Evolutionary conservation across 2,329 filamentous ascomycete species (phyloP).

Genomic region (Stenocarpella maydis): DNA sequence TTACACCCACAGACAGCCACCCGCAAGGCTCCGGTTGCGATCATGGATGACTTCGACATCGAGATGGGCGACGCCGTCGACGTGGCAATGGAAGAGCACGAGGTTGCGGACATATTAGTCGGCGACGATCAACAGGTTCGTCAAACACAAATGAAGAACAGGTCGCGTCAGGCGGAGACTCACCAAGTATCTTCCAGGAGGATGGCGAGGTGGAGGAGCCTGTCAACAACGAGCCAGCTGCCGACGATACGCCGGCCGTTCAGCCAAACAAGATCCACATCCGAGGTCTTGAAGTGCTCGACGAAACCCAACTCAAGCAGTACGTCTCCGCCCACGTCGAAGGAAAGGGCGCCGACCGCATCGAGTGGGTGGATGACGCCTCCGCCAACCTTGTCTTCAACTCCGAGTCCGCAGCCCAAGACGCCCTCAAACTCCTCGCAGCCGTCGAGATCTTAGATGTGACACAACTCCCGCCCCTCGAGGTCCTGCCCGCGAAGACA

Average conservation of each 20-base stretch:
- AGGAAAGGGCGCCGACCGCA: constrained; percentile 60
- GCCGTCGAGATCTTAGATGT: constrained; percentile 60
- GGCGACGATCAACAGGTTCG: constrained; percentile 40
- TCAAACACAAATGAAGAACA: neutral
- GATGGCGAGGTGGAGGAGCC: constrained; percentile 53
- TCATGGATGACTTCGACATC: constrained; percentile 71
- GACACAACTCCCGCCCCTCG: constrained; percentile 65
- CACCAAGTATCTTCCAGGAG: constrained; percentile 41
- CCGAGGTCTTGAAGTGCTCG: constrained; percentile 81
- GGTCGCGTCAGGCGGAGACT: neutral
- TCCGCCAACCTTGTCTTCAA: constrained; percentile 87
- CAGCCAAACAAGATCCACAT: constrained; percentile 79
- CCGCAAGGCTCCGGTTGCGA: constrained; percentile 37
- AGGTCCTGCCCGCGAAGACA: constrained; percentile 74
- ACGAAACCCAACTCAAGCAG: constrained; percentile 78
- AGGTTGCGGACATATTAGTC: constrained; percentile 45
- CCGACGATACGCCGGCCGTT: constrained; percentile 42
- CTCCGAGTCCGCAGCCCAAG: constrained; percentile 58
- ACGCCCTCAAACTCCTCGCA: constrained; percentile 63
- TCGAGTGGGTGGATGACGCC: constrained; percentile 96
- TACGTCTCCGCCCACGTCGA: constrained; percentile 76
- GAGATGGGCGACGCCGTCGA: constrained; percentile 73
- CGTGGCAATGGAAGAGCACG: constrained; percentile 45
- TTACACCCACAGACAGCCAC: neutral
- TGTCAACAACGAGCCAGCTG: constrained; percentile 35